Conservation (phyloP, 768 basidiomycete species). For the Saitozyma podzolica region DNA sequence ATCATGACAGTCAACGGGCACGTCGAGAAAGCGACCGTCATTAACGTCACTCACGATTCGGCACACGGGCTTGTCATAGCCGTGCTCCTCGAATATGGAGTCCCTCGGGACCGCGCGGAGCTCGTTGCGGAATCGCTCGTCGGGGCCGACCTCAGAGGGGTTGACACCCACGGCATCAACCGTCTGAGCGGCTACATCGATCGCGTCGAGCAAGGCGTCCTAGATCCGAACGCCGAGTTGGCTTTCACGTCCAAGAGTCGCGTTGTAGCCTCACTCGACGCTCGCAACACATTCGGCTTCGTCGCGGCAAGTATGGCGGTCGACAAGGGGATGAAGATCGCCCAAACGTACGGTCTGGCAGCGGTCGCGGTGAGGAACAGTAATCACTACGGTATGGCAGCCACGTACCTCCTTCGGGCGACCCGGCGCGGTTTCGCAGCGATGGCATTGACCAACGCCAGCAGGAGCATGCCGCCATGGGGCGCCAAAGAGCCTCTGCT, state of each 20-base stretch:
- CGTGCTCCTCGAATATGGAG: not conserved
- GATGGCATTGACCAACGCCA: conserved; percentile 5
- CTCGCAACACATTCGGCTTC: conserved; percentile 10
- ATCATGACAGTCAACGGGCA: no score
- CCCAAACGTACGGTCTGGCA: conserved; percentile 4
- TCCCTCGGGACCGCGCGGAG: not conserved
- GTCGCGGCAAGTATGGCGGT: conserved; percentile 1
- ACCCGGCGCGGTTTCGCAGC: not conserved
- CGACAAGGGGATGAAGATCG: conserved; percentile 3
- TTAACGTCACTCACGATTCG: not conserved
- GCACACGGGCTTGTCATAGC: conserved; percentile 2
- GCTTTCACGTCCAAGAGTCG: not conserved
- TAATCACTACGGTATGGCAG: conserved; percentile 12
- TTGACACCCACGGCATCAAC: conserved; percentile 6
- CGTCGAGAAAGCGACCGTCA: no score
- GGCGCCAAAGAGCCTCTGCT: not conserved
- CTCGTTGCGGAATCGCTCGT: conserved; percentile 5
- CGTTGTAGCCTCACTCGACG: conserved; percentile 1
- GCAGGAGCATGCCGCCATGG: conserved; percentile 2
- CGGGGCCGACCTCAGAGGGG: not conserved
- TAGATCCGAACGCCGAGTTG: conserved; percentile 1
- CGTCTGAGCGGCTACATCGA: conserved; percentile 6
- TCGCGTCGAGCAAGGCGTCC: conserved; percentile 1
- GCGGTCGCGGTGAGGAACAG: conserved; percentile 1
- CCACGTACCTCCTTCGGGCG: conserved; percentile 4